phyloP scores from a whole-genome alignment of 2,329 filamentous ascomycete species.

The Fusarium vanettenii region DNA sequence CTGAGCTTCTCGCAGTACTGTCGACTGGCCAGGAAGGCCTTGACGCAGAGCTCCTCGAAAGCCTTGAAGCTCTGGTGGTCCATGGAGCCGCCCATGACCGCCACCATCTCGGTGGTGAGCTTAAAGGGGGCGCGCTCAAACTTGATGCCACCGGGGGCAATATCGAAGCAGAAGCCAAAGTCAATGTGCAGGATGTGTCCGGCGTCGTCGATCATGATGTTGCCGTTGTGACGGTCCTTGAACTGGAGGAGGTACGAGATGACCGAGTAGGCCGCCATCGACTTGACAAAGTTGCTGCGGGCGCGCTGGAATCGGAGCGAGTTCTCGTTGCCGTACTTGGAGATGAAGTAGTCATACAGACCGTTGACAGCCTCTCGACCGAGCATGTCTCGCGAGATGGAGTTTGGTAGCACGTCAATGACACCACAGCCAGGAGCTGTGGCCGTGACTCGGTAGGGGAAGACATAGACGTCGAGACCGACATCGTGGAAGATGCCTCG shows the following conservation, averaged over 20 bases:
- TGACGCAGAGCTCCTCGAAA: slow-evolving; percentile 97
- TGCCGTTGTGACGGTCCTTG: slow-evolving; percentile 99
- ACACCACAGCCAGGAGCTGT: slow-evolving; percentile 98
- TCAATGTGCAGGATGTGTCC: slow-evolving; percentile 99
- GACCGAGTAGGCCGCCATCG: slow-evolving; percentile 97
- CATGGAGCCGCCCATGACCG: slow-evolving; percentile 94
- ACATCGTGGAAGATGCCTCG: slow-evolving; percentile 96
- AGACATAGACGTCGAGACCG: slow-evolving; percentile 95
- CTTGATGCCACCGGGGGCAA: slow-evolving; percentile 94
- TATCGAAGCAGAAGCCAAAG: slow-evolving; percentile 99
- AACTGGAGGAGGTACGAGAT: slow-evolving; percentile 98
- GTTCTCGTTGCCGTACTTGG: slow-evolving; percentile 97
- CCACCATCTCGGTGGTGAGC: slow-evolving; percentile 95
- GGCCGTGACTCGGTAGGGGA: slow-evolving; percentile 95
- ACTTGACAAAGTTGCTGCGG: slow-evolving; percentile 97
- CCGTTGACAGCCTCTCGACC: slow-evolving; percentile 98
- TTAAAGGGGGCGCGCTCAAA: slow-evolving; percentile 99
- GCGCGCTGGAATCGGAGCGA: slow-evolving; percentile 95
- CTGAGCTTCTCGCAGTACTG: slow-evolving; percentile 89
- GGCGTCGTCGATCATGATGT: slow-evolving; percentile 99
- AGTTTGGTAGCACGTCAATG: slow-evolving; percentile 97
- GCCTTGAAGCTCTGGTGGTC: slow-evolving; percentile 90
- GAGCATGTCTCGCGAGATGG: slow-evolving; percentile 98
- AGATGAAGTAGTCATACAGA: slow-evolving; percentile 97
- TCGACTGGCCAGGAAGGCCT: slow-evolving; percentile 89